Evolutionary conservation across 78 protist genomes (phyloP).

Genomic region (Emiliania huxleyi): DNA sequence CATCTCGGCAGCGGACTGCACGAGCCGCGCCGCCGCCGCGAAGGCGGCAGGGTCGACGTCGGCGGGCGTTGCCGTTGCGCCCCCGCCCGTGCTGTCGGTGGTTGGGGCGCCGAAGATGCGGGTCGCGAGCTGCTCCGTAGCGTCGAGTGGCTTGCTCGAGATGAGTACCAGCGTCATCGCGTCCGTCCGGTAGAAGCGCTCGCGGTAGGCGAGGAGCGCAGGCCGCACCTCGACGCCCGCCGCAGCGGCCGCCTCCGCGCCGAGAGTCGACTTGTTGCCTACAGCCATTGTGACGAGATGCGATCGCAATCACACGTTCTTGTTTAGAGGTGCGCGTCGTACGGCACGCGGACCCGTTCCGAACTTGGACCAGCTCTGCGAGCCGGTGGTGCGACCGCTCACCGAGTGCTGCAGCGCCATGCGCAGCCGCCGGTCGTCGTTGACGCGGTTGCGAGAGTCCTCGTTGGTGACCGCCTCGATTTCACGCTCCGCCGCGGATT

Average conservation of each 20-base stretch:
- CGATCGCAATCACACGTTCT: too few species aligned
- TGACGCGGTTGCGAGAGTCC: neutral
- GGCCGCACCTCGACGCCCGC: neutral
- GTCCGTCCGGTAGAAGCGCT: neutral
- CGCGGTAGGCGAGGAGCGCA: neutral
- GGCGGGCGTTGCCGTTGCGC: neutral
- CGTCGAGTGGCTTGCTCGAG: neutral
- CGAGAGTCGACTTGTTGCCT: neutral
- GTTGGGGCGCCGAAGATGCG: neutral
- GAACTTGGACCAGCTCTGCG: neutral
- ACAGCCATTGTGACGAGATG: too few species aligned
- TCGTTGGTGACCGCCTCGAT: neutral
- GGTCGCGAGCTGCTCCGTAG: neutral
- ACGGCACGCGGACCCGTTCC: too few species aligned
- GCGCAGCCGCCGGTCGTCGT: neutral
- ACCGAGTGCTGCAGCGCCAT: neutral
- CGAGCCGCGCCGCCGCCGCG: neutral
- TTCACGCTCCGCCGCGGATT: neutral
- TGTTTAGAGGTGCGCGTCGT: too few species aligned
- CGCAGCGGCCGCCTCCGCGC: neutral
- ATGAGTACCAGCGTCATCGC: neutral
- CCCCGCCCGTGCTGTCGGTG: neutral
- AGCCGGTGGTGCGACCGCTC: neutral
- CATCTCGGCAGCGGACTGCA: too few species aligned
- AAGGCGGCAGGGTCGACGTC: neutral